A percentile compares a stretch with the other conserved stretches of the same genome.
Conservation (phyloP, 2,329 filamentous ascomycete genomes). For the Fusarium caatingaense region DNA sequence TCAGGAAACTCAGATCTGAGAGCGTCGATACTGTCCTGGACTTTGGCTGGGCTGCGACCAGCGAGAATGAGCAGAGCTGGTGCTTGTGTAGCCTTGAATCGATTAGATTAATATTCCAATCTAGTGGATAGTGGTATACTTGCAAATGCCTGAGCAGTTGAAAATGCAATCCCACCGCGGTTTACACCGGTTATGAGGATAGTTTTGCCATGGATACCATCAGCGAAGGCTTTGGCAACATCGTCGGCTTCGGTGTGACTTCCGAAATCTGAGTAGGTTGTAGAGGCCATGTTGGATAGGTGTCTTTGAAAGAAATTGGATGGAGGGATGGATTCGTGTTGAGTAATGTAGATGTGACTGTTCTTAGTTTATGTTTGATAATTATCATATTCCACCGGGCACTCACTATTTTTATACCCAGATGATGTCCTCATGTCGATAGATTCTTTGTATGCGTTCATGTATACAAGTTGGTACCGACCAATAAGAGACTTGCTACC, state of each 20-base stretch:
- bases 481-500: slow-evolving; percentile 25
- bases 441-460: background rate
- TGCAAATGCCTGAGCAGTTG: slow-evolving; percentile 6
- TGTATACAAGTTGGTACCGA: too few species aligned
- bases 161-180: background rate
- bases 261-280: slow-evolving; percentile 4
- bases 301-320: too few species aligned
- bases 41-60: background rate
- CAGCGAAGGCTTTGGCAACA: background rate
- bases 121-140: fast-evolving
- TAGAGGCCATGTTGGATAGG: background rate
- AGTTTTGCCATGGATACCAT: background rate
- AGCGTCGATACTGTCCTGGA: background rate
- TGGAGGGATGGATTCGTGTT: background rate
- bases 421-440: background rate
- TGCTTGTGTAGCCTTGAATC: background rate
- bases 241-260: background rate
- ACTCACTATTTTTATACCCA: background rate
- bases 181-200: slow-evolving; percentile 11
- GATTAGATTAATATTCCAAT: background rate
- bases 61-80: background rate
- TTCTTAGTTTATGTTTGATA: background rate
- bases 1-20: background rate
- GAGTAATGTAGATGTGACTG: background rate
- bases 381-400: fast-evolving